Evolutionary conservation across 768 basidiomycete species (phyloP).

Genomic region (Rhizopogon roseolus): DNA sequence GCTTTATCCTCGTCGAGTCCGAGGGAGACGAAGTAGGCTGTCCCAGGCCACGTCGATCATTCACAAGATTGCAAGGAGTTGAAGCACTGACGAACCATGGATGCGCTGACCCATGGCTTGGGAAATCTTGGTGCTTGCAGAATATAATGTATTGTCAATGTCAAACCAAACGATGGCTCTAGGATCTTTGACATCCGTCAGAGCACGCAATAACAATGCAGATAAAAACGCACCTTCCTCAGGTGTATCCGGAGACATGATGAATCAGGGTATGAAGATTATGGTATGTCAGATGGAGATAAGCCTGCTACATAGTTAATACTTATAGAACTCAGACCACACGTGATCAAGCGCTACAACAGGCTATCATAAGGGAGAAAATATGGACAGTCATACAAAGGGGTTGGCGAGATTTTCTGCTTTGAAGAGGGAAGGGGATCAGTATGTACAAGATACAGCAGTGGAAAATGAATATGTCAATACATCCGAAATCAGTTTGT

Average conservation of each 20-base stretch:
- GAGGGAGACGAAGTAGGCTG: constrained; percentile 72
- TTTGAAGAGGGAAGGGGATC: too few relatives aligned
- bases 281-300: constrained; percentile 3
- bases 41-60: not conserved
- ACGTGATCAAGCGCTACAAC: too few relatives aligned
- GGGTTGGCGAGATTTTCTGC: too few relatives aligned
- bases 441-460: too few relatives aligned
- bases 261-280: constrained; percentile 13
- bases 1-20: constrained; percentile 69
- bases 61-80: not conserved
- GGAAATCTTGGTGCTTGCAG: constrained; percentile 67
- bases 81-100: constrained; percentile 45
- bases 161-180: constrained; percentile 73
- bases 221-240: constrained; percentile 19
- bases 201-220: not conserved
- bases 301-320: too few relatives aligned
- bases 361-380: too few relatives aligned
- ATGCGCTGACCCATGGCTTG: constrained; percentile 78
- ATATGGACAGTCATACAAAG: too few relatives aligned
- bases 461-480: too few relatives aligned
- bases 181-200: constrained; percentile 35
- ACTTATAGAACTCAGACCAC: too few relatives aligned
- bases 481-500: too few relatives aligned
- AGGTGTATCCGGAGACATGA: constrained; percentile 16
- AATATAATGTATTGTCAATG: constrained; percentile 87